These are phyloP conservation scores for Tephrocybe sp. DNA, from an alignment of 768 basidiomycete genomes.

Conservation along the genomic window DNA sequence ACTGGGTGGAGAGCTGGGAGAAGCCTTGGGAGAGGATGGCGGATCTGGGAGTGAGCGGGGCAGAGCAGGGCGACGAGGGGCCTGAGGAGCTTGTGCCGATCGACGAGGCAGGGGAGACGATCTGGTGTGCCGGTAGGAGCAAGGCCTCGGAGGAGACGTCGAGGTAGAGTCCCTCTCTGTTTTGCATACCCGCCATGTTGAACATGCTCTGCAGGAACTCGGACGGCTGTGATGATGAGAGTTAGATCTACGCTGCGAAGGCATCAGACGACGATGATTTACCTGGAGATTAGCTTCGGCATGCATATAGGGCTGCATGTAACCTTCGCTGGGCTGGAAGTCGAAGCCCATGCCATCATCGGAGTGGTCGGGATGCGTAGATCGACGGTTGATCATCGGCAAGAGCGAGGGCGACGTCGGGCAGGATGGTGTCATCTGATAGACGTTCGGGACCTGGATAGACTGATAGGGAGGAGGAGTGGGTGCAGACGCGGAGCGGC, in stretches of 20 bases:
- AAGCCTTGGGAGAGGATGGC: constrained; percentile 28
- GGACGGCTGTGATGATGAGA: constrained; percentile 35
- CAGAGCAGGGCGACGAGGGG: constrained; percentile 50
- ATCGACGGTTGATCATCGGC: constrained; percentile 61
- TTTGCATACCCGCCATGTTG: constrained; percentile 25
- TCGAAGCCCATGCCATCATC: constrained; percentile 51
- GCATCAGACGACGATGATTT: constrained; percentile 16
- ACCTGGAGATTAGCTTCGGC: constrained; percentile 50
- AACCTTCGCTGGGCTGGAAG: constrained; percentile 48
- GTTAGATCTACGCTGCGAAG: constrained; percentile 11
- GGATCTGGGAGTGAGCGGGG: constrained; percentile 50
- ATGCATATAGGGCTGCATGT: constrained; percentile 27
- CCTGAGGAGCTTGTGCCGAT: constrained; percentile 45
- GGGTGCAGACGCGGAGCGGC: constrained; percentile 53
- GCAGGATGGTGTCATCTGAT: constrained; percentile 53
- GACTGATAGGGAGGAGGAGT: constrained; percentile 69
- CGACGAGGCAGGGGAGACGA: constrained; percentile 53
- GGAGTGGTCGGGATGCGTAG: constrained; percentile 50
- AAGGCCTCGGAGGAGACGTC: constrained; percentile 38
- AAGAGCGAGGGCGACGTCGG: constrained; percentile 61
- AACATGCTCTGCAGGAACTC: constrained; percentile 54
- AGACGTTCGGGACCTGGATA: constrained; percentile 69
- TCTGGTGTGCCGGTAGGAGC: constrained; percentile 41
- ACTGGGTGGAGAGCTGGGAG: constrained; percentile 22
- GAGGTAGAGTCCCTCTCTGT: constrained; percentile 35